Base-by-base conservation (phyloP, 495 filamentous ascomycete species). In the Sabuloglossum arenarium region DNA sequence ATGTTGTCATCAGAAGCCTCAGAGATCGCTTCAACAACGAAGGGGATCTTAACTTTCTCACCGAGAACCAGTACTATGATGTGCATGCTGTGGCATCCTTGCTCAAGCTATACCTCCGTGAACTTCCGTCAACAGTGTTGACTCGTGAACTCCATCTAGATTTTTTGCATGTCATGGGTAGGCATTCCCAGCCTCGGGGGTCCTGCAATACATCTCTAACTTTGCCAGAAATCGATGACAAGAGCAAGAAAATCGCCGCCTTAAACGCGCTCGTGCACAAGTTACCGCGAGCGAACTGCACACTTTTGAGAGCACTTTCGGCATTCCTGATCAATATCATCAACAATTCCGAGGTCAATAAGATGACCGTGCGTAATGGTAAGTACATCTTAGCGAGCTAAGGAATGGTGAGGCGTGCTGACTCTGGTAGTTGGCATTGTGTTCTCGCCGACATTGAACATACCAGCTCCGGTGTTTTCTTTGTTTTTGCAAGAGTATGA, bases 391-490 rank as follows among this genome's bases (percentile, higher is more conserved):
- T 23, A 1, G 0, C n/a, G 47, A 31, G 53, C 32, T 28, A 46
- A 31, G n/a, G 23, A n/a, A 25, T 32, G 6, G 14, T 46, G 30
- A 52, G n/a, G 29, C 25, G 28, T 53, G 39, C 57, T 59, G 31
- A 58, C 43, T 25, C 14, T 19, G 4, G 23, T 53, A 68, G 88
- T 98, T 53, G 88, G 91, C 61, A 98, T 98, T 59, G 89, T 97
- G 56, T 98, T 97, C 68, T 91, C 93, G n/a, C 91, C 91, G 1
- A 97, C 93, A 0, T 76, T 97, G 31, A 97, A 97, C 68, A 96
- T 98, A 42, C 89, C 93, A 0, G 87, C 88, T 0, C 89, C 93
- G 16, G 84, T 98, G 6, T 94, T 98, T 62, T 88, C 88, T 1
- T 74, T 88, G 69, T 91, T 98, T 68, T 75, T 98, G 32, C 88